A percentile compares a stretch with the other conserved stretches of the same genome.
Conservation (phyloP, 345 rosid genomes). For the Euphorbia pulcherrima region DNA sequence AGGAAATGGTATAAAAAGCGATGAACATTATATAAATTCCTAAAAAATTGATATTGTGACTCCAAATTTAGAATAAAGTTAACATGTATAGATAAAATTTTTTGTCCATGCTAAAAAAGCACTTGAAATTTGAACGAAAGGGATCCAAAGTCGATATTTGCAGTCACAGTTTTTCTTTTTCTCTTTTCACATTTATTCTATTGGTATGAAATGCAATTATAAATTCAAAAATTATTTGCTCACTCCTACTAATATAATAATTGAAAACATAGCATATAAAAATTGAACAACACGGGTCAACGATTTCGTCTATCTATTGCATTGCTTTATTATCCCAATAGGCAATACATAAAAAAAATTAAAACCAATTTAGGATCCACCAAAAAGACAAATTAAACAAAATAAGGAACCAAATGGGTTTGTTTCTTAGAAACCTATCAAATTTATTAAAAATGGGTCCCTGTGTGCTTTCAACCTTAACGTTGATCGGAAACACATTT, state of each 20-base stretch:
- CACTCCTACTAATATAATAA: no score
- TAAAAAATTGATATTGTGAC: no score
- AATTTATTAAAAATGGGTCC: not conserved
- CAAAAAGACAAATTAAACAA: not conserved
- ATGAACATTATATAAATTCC: no score
- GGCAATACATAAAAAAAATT: no score
- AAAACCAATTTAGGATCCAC: not conserved
- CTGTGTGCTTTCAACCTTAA: not conserved
- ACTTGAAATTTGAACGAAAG: conserved; percentile 7
- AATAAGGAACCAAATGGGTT: not conserved
- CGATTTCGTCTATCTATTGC: conserved; percentile 11
- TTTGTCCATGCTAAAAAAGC: no score
- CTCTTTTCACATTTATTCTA: conserved; percentile 3
- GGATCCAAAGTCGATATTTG: conserved; percentile 7
- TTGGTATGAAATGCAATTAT: no score
- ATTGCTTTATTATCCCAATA: no score
- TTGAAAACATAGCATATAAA: not conserved
- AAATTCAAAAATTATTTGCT: no score
- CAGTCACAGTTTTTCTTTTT: not conserved
- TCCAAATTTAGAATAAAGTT: not conserved
- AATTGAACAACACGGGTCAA: not conserved
- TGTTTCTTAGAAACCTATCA: conserved; percentile 3
- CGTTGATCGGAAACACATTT: conserved; percentile 3
- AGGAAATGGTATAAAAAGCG: no score
- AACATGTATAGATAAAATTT: not conserved